A percentile compares a stretch with the other conserved stretches of the same genome.
Conservation (phyloP, 1,284 basidiomycete species). For the Thecaphora thlaspeos region DNA sequence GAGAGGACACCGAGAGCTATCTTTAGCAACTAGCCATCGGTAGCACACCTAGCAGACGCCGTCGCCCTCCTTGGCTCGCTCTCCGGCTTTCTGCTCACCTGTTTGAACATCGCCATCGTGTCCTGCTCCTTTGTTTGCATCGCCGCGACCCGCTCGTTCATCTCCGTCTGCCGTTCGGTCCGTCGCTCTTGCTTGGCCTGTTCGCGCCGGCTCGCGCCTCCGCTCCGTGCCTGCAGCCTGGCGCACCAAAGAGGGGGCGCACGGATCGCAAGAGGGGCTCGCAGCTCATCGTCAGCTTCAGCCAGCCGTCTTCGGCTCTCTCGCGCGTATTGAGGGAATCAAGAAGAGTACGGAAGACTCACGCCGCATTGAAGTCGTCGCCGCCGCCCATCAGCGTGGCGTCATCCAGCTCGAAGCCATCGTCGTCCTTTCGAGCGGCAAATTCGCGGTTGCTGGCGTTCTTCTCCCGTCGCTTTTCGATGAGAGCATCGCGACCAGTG, state of each 20-base stretch:
- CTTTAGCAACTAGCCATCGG: no score
- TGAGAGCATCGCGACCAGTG: slow-evolving; percentile 36
- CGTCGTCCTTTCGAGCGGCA: slow-evolving; percentile 29
- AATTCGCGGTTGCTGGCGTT: slow-evolving; percentile 28
- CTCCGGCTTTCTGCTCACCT: no score
- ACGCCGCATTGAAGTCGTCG: slow-evolving; percentile 4
- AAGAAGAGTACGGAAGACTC: no score
- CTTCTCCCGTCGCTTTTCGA: slow-evolving; percentile 22
- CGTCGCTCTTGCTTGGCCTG: slow-evolving; percentile 8
- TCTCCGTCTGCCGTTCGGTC: slow-evolving; percentile 13
- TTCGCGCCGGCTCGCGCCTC: slow-evolving; percentile 8
- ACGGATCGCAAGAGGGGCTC: no score
- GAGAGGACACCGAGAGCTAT: no score
- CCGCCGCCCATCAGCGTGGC: slow-evolving; percentile 16
- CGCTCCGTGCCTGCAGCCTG: background rate
- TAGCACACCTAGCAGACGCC: no score
- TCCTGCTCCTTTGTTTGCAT: slow-evolving; percentile 24
- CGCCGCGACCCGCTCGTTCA: slow-evolving; percentile 17
- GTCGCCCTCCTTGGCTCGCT: no score
- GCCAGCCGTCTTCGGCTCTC: no score
- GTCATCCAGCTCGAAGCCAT: slow-evolving; percentile 39
- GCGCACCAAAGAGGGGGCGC: background rate
- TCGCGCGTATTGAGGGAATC: no score
- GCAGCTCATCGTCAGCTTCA: no score
- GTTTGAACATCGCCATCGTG: slow-evolving; percentile 43